Base-by-base conservation (phyloP, 768 basidiomycete genomes). In the Cytidiella melzeri region DNA sequence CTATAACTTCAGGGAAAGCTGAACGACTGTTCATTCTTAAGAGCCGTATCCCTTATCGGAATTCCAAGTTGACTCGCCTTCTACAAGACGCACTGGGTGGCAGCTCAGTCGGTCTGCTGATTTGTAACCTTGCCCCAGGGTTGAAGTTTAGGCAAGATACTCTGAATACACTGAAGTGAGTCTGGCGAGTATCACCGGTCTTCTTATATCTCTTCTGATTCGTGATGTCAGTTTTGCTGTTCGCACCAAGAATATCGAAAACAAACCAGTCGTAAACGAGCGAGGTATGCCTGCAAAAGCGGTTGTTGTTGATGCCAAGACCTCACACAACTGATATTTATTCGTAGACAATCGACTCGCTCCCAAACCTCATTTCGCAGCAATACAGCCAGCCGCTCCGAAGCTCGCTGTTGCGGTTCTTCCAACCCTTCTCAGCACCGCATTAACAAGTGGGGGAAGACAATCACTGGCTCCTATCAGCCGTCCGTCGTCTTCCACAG, bases 51-150 rank as follows among this genome's bases (percentile, higher is more conserved):
- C 92, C 92, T 0, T 94, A 93, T 61, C 81, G 92, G 39, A 88
- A 94, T 62, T 88, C 89, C 0, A 92, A 92, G 61, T 73, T 94
- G 27, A 95, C 92, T 0, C 74, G 92, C 21, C 83, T 94, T 45
- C 75, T 95, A 1, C 90, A 93, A 82, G 90, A 92, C 53, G 90
- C 91, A 0, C 79, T 95, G 1, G 90, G 90, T 19, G 92, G 92
- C 11, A 74, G 78, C 1, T 84, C 87, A 0, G 74, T 88, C 9
- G 87, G 87, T 1, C 67, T 94, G 19, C 70, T 94, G 37, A 88
- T 95, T 26, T 92, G 90, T 65, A 92, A 92, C 57, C 69, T 95
- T 7, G 87, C 92, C 9, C 91, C 92, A 13, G 88, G 87, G 1
- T 68, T 67, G 27, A 91, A 83, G 63, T 92, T 91, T 56, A 73